Base-by-base conservation (phyloP, 495 filamentous ascomycete species). In the Aspergillus saccharolyticus region DNA sequence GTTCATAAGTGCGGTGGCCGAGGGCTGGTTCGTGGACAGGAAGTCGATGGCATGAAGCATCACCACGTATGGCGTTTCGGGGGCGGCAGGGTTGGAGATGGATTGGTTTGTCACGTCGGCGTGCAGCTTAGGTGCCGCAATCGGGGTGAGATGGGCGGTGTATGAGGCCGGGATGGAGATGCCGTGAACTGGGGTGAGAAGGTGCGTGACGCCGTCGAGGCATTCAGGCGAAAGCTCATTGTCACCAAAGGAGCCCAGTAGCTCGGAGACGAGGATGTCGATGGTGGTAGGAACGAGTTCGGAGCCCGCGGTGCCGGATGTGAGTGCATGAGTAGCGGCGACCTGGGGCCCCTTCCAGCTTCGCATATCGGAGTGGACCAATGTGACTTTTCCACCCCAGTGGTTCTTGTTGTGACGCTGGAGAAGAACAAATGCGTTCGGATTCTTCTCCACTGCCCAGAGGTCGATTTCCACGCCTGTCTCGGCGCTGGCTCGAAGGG, bases 361-460 rank as follows among this genome's bases (percentile, higher is more conserved):
- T 28, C 94, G 85, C 94, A 99, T 99, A 70, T 99, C 94, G 3
- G 91, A 96, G 68, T 96, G 93, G 42, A 97, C 88, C 8, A 99
- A 80, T 0, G 80, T 89, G 4, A 95, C 94, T 22, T 80, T 78
- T 19, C 83, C 81, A 52, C 71, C 75, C 94, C 94, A 99, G 43
- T 81, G 79, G 7, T 62, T 70, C 63, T 86, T 80, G 65, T 99
- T 99, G 59, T 94, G 89, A 17, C 87, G 79, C 49, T 96, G 85
- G 16, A 99, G 81, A 54, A 96, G 83, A 44, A 99, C 91, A 65
- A 90, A 96, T 3, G 94, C 94, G 70, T 97, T 97, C 1, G 90
- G 93, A 64, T 99, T 99, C 80, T 99, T 99, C 74, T 99, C 94
- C 4, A 99, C 81, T 0, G 89, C 95, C 86, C 90, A 96, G 18